Evolutionary conservation across 2,329 filamentous ascomycete genomes (phyloP), one percentile per base, ranked within the genome.

Genomic region (Rosellinia necatrix): DNA sequence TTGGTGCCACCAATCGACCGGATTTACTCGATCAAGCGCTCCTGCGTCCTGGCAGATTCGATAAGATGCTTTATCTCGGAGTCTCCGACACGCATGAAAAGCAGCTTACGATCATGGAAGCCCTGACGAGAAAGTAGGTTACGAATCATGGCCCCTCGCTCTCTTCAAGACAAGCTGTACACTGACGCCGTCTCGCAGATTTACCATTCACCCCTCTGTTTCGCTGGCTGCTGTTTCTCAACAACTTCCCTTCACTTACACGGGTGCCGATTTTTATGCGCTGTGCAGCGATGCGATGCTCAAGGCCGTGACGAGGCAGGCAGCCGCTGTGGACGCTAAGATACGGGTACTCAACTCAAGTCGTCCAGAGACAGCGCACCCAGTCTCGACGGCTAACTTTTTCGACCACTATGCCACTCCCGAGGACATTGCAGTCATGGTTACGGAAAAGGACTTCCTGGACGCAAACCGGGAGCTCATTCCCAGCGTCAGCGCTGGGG

Each of bases 251-350:
- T 94, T 97, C 71, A 97, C 93, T 2, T 99, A 97, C 76, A 99
- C 94, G 0, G 94, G 94, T 68, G 94, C 94, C 60, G 94, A 99
- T 75, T 88, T 99, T 70, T 99, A 99, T 74, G 94, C 94, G 1
- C 82, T 99, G 17, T 97, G 93, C 77, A 96, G 92, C 38, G 94
- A 99, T 72, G 92, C 94, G 48, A 99, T 99, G 94, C 88, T 99
- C 64, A 97, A 99, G 73, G 94, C 94, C 17, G 93, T 99, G 56
- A 99, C 94, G 2, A 86, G 94, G 4, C 91, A 96, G 70, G 92
- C 94, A 2, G 83, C 85, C 1, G 80, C 84, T 2, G 92, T 97
- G 2, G 94, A 99, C 71, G 80, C 84, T 47, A 94, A 94, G 72
- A 89, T 99, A 63, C 82, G 82, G 19, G 78, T 81, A 4, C 78